A percentile compares a stretch with the other conserved stretches of the same genome.
Conservation (phyloP, 2,329 filamentous ascomycete species). For the Parastagonospora nodorum region DNA sequence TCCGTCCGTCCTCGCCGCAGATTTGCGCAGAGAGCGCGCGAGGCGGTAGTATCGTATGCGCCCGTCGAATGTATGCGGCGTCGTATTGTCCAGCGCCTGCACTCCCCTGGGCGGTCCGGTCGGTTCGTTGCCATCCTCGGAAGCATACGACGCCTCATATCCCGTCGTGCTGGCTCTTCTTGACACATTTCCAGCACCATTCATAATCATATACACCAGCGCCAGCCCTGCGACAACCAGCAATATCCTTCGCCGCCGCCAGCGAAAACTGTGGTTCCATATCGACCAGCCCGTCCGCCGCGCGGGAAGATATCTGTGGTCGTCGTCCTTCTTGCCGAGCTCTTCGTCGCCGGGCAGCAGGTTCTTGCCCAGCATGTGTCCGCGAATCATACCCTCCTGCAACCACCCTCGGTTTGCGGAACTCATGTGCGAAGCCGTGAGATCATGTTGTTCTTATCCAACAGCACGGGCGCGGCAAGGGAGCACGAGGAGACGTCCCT, state of each 20-base stretch:
- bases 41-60: conserved; percentile 72
- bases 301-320: conserved; percentile 53
- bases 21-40: conserved; percentile 63
- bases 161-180: conserved; percentile 4
- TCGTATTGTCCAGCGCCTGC: conserved; percentile 18
- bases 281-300: conserved; percentile 37
- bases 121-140: conserved; percentile 26
- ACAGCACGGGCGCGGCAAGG: too few species aligned
- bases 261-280: conserved; percentile 40
- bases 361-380: conserved; percentile 46
- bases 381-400: conserved; percentile 28
- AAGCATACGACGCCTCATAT: background rate
- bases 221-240: conserved; percentile 47
- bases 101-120: conserved; percentile 35
- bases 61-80: conserved; percentile 63
- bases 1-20: conserved; percentile 60
- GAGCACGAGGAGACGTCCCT: too few species aligned
- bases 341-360: conserved; percentile 63
- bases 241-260: conserved; percentile 57
- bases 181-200: conserved; percentile 26
- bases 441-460: conserved; percentile 24
- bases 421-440: conserved; percentile 29
- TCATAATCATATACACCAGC: conserved; percentile 67
- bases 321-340: conserved; percentile 69
- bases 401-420: conserved; percentile 32